These are phyloP conservation scores for Austroboletus novae-zelandiae DNA, from an alignment of 1,284 basidiomycete genomes.

Conservation along the genomic window DNA sequence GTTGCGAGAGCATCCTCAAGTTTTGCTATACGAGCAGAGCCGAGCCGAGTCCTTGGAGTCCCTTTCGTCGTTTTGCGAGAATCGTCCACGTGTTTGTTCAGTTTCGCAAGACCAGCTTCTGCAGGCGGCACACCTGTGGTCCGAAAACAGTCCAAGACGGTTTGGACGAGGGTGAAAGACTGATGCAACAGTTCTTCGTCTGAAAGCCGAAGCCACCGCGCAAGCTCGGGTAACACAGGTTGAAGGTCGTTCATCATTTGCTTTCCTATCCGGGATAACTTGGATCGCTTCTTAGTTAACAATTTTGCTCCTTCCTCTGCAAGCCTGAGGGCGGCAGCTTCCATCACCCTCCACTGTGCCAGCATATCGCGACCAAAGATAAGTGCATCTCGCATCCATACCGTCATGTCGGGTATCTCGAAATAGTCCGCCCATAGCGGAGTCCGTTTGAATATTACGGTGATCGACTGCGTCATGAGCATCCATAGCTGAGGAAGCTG, in stretches of 20 bases:
- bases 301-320: conserved; percentile 24
- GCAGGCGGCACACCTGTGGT: conserved; percentile 53
- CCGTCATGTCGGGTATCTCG: conserved; percentile 80
- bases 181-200: conserved; percentile 88
- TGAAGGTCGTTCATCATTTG: conserved; percentile 79
- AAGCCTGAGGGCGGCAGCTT: conserved; percentile 55
- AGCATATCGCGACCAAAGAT: conserved; percentile 88
- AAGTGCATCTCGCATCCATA: conserved; percentile 96
- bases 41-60: conserved; percentile 51
- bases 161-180: conserved; percentile 77
- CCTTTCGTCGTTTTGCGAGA: conserved; percentile 47
- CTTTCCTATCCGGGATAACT: conserved; percentile 53
- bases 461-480: conserved; percentile 76
- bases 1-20: conserved; percentile 57
- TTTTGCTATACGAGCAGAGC: conserved; percentile 51
- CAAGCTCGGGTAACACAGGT: conserved; percentile 72
- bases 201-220: conserved; percentile 86
- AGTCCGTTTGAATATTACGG: conserved; percentile 82
- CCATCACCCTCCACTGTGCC: conserved; percentile 76
- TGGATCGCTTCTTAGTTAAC: conserved; percentile 32
- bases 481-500: conserved; percentile 77
- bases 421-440: conserved; percentile 80
- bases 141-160: conserved; percentile 69
- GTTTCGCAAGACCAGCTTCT: conserved; percentile 49
- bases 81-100: conserved; percentile 59